A percentile compares a stretch with the other conserved stretches of the same genome.
phyloP scores from a whole-genome alignment of 768 basidiomycete genomes.

The Tricholomella constricta region DNA sequence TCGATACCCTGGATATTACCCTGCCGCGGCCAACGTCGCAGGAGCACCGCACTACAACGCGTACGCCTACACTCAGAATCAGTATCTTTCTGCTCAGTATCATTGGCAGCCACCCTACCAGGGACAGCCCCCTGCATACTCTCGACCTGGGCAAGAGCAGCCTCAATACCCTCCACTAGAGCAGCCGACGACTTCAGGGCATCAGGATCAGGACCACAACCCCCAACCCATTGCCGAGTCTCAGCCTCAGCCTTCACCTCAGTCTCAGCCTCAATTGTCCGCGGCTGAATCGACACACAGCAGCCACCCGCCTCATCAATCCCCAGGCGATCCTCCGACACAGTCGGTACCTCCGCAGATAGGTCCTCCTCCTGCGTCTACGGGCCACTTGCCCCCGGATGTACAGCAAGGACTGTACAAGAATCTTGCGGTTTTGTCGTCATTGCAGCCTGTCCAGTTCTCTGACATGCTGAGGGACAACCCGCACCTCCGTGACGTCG shows the following conservation, averaged over 20 bases:
- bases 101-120: slow-evolving; percentile 39
- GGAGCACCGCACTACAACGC: slow-evolving; percentile 26
- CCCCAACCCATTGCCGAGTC: too few species aligned
- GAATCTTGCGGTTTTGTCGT: slow-evolving; percentile 33
- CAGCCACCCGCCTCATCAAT: background rate
- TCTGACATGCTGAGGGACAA: slow-evolving; percentile 39
- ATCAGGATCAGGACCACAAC: slow-evolving; percentile 3
- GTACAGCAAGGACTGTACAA: slow-evolving; percentile 17
- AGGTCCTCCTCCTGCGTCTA: background rate
- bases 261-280: background rate
- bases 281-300: background rate
- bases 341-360: slow-evolving; percentile 4
- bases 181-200: background rate
- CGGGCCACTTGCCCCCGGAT: slow-evolving; percentile 1
- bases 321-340: background rate
- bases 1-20: slow-evolving; percentile 31
- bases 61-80: slow-evolving; percentile 24
- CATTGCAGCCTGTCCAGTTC: slow-evolving; percentile 38
- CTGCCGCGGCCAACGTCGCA: slow-evolving; percentile 12
- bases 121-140: slow-evolving; percentile 18
- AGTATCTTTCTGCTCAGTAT: slow-evolving; percentile 25
- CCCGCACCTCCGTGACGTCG: slow-evolving; percentile 39
- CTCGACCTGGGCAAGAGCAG: slow-evolving; percentile 3
- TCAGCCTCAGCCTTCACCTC: too few species aligned
- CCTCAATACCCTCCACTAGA: background rate